Evolutionary conservation across 805 yeast genomes (phyloP).

Genomic region (Candida coleopterorum): DNA sequence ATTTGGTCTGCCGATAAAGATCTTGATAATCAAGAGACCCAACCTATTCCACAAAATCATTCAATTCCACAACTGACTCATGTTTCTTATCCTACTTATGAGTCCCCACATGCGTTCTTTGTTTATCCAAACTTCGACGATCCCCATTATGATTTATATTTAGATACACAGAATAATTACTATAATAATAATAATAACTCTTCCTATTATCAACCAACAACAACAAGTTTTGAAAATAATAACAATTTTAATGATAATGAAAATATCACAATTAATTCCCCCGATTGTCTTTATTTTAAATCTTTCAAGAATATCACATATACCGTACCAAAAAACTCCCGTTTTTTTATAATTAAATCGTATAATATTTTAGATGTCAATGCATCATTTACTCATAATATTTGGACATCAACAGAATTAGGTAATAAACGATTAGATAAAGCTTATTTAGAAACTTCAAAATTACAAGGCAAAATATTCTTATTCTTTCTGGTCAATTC

Average conservation of each 20-base stretch:
- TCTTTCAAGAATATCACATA: conserved; percentile 14
- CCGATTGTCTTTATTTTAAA: conserved; percentile 9
- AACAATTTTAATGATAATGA: too few relatives aligned
- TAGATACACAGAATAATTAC: background rate
- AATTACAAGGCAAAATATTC: conserved; percentile 31
- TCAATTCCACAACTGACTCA: background rate
- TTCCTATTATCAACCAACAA: background rate
- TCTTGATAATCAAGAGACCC: background rate
- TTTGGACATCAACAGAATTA: conserved; percentile 58
- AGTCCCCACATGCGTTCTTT: too few relatives aligned
- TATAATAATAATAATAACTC: background rate
- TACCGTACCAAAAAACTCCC: conserved; percentile 18
- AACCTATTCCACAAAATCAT: background rate
- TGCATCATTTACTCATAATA: conserved; percentile 43
- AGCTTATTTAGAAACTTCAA: conserved; percentile 29
- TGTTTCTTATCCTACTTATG: background rate
- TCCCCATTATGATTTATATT: background rate
- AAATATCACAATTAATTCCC: background rate
- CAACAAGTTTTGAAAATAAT: too few relatives aligned
- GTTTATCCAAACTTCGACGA: background rate
- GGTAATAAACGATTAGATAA: conserved; percentile 50
- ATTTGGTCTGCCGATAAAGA: conserved; percentile 16
- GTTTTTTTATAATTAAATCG: conserved; percentile 53
- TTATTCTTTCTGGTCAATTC: conserved; percentile 56
- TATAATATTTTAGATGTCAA: conserved; percentile 44